Evolutionary conservation across 2,329 filamentous ascomycete species (phyloP).

Genomic region (Trichoderma oligosporum): DNA sequence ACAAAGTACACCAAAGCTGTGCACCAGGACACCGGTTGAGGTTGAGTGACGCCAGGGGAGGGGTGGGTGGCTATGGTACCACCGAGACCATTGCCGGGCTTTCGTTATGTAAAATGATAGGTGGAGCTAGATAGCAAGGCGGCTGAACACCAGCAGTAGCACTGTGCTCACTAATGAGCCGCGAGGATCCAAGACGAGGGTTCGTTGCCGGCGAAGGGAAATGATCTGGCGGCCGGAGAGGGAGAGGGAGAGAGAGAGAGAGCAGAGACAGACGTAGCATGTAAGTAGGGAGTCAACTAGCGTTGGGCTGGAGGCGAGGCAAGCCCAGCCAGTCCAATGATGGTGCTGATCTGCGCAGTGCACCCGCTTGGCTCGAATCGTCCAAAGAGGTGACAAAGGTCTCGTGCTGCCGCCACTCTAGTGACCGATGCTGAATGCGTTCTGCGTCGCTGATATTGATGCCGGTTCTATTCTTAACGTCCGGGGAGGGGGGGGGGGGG

Average conservation of each 20-base stretch:
- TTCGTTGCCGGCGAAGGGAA: constrained; percentile 10
- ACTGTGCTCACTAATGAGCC: constrained; percentile 24
- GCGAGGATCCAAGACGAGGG: constrained; percentile 23
- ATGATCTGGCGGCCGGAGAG: constrained; percentile 19
- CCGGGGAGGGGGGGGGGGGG: no score
- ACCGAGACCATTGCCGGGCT: constrained; percentile 34
- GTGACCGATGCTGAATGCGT: constrained; percentile 9
- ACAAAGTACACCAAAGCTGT: constrained; percentile 27
- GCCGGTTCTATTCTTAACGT: constrained; percentile 1
- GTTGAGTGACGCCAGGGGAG: constrained; percentile 32
- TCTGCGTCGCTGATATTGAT: constrained; percentile 13
- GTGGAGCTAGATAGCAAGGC: constrained; percentile 25
- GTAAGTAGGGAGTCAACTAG: constrained; percentile 26
- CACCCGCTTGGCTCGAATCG: constrained; percentile 7
- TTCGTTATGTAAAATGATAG: constrained; percentile 28
- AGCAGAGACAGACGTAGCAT: constrained; percentile 27
- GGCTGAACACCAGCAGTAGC: constrained; percentile 23
- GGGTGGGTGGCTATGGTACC: constrained; percentile 35
- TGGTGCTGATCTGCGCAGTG: constrained; percentile 16
- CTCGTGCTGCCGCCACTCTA: constrained; percentile 12
- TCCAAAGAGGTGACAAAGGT: constrained; percentile 6
- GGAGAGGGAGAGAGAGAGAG: constrained; percentile 24
- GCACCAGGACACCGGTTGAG: constrained; percentile 29
- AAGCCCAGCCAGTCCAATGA: constrained; percentile 16
- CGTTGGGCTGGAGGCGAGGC: constrained; percentile 13